Conservation (phyloP, 176 grass and related monocot genomes). For the Musa schizocarpa region DNA sequence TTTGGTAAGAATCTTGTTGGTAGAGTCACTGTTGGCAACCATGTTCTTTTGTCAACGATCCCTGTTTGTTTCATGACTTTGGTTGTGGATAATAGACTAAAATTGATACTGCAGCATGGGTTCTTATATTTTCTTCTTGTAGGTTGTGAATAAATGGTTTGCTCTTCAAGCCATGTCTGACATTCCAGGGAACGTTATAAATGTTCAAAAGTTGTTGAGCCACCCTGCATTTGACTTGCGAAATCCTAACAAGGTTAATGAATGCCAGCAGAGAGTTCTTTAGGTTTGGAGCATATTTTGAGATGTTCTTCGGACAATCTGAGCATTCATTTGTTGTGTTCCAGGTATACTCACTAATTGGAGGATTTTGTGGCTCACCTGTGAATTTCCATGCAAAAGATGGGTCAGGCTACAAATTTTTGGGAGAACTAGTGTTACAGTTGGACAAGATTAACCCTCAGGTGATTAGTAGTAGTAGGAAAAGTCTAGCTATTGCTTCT, state of each 20-base stretch:
- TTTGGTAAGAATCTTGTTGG: conserved; percentile 52
- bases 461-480: conserved; percentile 24
- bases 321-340: conserved; percentile 10
- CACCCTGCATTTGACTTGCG: conserved; percentile 88
- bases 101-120: background rate
- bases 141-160: conserved; percentile 99
- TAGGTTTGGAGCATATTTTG: background rate
- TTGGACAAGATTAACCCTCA: conserved; percentile 98
- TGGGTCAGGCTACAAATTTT: conserved; percentile 88
- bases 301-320: background rate
- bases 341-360: conserved; percentile 84
- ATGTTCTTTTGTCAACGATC: background rate
- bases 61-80: background rate
- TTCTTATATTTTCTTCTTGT: conserved; percentile 16
- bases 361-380: conserved; percentile 78
- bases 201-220: conserved; percentile 60
- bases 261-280: background rate
- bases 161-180: conserved; percentile 95
- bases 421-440: conserved; percentile 88
- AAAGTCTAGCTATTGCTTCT: background rate
- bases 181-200: conserved; percentile 70
- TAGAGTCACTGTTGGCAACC: background rate
- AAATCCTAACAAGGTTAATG: conserved; percentile 83
- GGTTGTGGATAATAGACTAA: conserved; percentile 1
- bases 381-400: conserved; percentile 99